These are phyloP conservation scores for Scenedesmus sp. DNA, from an alignment of 163 green algal species.

Conservation along the genomic window DNA sequence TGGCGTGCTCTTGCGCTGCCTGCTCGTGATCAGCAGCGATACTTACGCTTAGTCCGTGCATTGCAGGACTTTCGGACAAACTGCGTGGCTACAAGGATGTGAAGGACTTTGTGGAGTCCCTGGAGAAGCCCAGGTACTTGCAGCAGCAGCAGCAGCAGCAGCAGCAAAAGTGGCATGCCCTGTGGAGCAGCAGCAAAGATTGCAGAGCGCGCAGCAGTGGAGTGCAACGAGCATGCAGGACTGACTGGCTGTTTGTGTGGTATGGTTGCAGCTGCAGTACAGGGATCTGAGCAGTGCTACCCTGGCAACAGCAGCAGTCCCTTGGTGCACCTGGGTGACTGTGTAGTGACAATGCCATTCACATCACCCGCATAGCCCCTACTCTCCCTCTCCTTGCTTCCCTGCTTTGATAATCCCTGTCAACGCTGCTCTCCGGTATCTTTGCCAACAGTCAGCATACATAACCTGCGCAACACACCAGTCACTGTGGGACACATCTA, in stretches of 20 bases:
- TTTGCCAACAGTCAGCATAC: neutral
- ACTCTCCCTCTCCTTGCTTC: no score
- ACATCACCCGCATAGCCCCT: no score
- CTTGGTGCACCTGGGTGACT: no score
- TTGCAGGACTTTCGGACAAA: conserved; percentile 79
- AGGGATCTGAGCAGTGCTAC: no score
- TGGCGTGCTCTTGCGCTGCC: neutral
- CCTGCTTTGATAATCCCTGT: no score
- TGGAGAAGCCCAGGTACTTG: conserved; percentile 85
- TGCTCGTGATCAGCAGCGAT: conserved; percentile 1
- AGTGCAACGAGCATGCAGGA: neutral
- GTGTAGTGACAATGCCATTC: no score
- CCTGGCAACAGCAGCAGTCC: no score
- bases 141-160: conserved; percentile 15
- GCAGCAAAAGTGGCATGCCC: neutral
- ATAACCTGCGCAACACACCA: neutral
- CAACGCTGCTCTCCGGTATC: neutral
- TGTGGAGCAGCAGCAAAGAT: neutral
- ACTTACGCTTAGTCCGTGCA: neutral
- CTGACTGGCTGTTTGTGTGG: neutral
- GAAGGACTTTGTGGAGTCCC: conserved; percentile 91
- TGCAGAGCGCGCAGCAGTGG: neutral
- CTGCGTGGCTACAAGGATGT: conserved; percentile 92
- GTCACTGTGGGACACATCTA: neutral
- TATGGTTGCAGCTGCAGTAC: no score